phyloP scores from a whole-genome alignment of 768 basidiomycete species.

The Xerocomellus dryophilus region DNA sequence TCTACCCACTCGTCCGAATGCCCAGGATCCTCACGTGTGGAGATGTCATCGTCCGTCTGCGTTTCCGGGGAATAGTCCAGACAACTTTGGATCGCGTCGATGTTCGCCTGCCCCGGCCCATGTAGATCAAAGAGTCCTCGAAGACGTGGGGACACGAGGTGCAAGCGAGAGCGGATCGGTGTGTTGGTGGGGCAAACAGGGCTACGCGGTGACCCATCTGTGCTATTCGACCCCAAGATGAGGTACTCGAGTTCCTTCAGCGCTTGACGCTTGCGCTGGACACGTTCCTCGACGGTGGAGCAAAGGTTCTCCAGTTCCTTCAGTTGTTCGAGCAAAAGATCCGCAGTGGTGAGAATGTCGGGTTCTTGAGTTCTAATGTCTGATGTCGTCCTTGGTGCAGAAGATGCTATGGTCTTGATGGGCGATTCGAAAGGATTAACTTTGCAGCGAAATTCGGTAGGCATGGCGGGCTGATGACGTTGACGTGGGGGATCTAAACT shows the following conservation, averaged over 20 bases:
- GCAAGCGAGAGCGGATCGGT: conserved; percentile 15
- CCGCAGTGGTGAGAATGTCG: conserved; percentile 31
- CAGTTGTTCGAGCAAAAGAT: conserved; percentile 27
- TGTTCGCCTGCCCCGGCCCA: conserved; percentile 25
- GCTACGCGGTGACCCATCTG: conserved; percentile 13
- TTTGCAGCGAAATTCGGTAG: neutral
- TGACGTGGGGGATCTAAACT: neutral
- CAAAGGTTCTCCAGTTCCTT: conserved; percentile 24
- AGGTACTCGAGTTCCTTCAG: conserved; percentile 25
- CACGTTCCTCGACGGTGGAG: conserved; percentile 23
- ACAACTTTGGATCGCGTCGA: conserved; percentile 22
- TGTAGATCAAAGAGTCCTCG: conserved; percentile 31
- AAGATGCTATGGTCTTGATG: conserved; percentile 1
- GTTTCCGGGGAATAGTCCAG: conserved; percentile 25
- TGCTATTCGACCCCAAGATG: conserved; percentile 9
- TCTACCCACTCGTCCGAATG: conserved; percentile 23
- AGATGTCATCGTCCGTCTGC: neutral
- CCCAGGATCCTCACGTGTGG: conserved; percentile 6
- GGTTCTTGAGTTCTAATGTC: conserved; percentile 5
- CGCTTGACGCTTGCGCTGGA: conserved; percentile 21
- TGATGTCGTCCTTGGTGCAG: neutral
- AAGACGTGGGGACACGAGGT: conserved; percentile 25
- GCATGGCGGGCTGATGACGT: conserved; percentile 5
- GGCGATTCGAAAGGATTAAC: conserved; percentile 24
- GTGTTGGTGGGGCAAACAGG: conserved; percentile 25